These are phyloP conservation scores for Periconia sp. DNA, from an alignment of 2,329 filamentous ascomycete genomes.

Conservation along the genomic window DNA sequence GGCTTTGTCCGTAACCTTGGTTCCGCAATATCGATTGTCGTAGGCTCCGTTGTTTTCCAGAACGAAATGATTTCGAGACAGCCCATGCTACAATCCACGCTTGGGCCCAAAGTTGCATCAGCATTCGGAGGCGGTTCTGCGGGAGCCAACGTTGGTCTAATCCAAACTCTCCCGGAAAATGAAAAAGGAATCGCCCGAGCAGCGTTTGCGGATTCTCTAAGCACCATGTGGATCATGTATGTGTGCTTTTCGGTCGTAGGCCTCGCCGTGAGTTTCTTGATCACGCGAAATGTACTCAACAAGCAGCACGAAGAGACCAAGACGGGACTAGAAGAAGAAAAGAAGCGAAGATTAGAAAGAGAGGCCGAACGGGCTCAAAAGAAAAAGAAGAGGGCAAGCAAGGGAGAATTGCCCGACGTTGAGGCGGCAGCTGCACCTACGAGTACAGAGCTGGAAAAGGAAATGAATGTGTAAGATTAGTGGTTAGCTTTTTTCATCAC, in stretches of 20 bases:
- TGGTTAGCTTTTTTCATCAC: too few relatives aligned
- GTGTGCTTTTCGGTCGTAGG: slow-evolving; percentile 48
- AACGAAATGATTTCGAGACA: slow-evolving; percentile 70
- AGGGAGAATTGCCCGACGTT: slow-evolving; percentile 23
- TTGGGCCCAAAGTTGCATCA: slow-evolving; percentile 59
- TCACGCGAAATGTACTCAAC: slow-evolving; percentile 50
- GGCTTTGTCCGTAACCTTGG: slow-evolving; percentile 72
- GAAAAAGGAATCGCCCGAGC: slow-evolving; percentile 51
- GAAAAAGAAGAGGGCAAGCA: slow-evolving; percentile 32
- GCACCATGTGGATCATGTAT: slow-evolving; percentile 59
- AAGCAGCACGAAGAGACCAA: slow-evolving; percentile 56
- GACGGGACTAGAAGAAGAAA: slow-evolving; percentile 54
- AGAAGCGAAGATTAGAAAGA: slow-evolving; percentile 45
- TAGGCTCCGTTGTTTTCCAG: slow-evolving; percentile 81
- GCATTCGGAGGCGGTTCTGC: slow-evolving; percentile 65
- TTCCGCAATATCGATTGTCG: slow-evolving; percentile 70
- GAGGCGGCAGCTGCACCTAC: slow-evolving; percentile 13
- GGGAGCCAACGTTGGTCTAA: slow-evolving; percentile 64
- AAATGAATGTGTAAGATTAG: slow-evolving; percentile 4
- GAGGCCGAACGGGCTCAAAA: slow-evolving; percentile 39
- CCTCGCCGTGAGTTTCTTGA: slow-evolving; percentile 47
- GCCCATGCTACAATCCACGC: slow-evolving; percentile 53
- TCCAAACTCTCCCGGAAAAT: slow-evolving; percentile 58
- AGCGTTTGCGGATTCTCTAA: slow-evolving; percentile 52
- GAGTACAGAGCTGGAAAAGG: slow-evolving; percentile 2